A percentile compares a stretch with the other conserved stretches of the same genome.
Evolutionary conservation across 176 grass and related monocot species (phyloP).

Genomic region (Otatea glauca): DNA sequence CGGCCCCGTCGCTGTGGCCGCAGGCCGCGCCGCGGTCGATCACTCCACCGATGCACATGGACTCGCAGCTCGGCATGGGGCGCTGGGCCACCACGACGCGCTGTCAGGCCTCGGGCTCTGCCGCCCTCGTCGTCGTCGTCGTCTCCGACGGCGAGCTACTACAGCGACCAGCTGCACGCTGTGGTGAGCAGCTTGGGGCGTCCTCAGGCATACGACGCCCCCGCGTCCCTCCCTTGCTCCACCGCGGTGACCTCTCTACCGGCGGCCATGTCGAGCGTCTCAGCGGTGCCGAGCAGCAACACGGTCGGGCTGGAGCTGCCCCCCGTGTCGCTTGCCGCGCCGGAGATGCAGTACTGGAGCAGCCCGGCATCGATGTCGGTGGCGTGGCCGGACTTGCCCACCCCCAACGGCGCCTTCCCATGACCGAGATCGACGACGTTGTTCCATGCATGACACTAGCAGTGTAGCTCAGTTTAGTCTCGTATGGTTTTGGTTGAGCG

Average conservation of each 20-base stretch:
- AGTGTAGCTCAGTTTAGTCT: constrained; percentile 44
- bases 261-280: constrained; percentile 2
- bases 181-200: constrained; percentile 51
- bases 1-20: constrained; percentile 47
- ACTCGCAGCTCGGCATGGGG: constrained; percentile 52
- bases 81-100: constrained; percentile 50
- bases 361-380: constrained; percentile 49
- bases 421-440: constrained; percentile 30
- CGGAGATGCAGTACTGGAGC: constrained; percentile 60
- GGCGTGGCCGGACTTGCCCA: constrained; percentile 66
- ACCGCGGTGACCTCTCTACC: constrained; percentile 39
- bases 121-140: constrained; percentile 20
- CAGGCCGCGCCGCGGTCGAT: constrained; percentile 18
- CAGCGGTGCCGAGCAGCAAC: constrained; percentile 24
- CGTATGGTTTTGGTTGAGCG: constrained; percentile 36
- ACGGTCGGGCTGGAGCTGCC: constrained; percentile 45
- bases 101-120: constrained; percentile 51
- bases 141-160: constrained; percentile 47
- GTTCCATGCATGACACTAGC: constrained; percentile 37
- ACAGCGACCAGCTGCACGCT: constrained; percentile 68
- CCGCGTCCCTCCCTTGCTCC: constrained; percentile 43
- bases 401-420: constrained; percentile 56
- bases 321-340: constrained; percentile 23
- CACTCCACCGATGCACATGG: constrained; percentile 42
- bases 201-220: constrained; percentile 28